Percentiles rank a stretch among this genome's conserved stretches.
Conservation (phyloP, 108 stramenopile genomes). For the Cylindrotheca fusiformis region DNA sequence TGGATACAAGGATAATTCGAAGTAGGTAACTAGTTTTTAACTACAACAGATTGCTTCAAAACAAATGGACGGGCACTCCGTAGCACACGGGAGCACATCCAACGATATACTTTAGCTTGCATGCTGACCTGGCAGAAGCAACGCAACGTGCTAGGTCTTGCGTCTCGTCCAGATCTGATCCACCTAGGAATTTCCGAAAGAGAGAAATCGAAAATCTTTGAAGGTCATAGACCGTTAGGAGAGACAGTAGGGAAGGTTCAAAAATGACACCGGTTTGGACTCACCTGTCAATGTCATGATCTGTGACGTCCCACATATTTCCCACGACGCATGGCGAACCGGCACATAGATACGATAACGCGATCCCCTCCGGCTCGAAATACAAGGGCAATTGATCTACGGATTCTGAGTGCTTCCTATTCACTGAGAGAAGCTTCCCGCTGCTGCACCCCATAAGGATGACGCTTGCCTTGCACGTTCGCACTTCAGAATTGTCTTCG, state of each 20-base stretch:
- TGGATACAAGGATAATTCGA: conserved; percentile 66
- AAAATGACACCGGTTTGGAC: not conserved
- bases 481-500: conserved; percentile 6
- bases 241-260: not conserved
- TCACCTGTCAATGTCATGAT: conserved; percentile 95
- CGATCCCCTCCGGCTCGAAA: conserved; percentile 94
- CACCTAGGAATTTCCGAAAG: not conserved
- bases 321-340: conserved; percentile 95
- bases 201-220: not conserved
- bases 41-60: not conserved
- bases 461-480: conserved; percentile 41
- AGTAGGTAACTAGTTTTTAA: conserved; percentile 29
- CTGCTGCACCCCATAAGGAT: conserved; percentile 98
- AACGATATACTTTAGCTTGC: conserved; percentile 88
- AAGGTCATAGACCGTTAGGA: not conserved
- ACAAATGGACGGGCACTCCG: conserved; percentile 76
- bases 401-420: conserved; percentile 38
- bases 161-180: conserved; percentile 31
- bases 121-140: conserved; percentile 73
- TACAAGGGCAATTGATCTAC: conserved; percentile 38
- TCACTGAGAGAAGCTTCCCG: conserved; percentile 79
- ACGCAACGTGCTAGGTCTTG: conserved; percentile 78
- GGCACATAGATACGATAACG: conserved; percentile 83
- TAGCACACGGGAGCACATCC: conserved; percentile 95
- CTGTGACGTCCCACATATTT: conserved; percentile 99